Evolutionary conservation across 1,284 basidiomycete species (phyloP).

Genomic region (Ganoderma multipileum): DNA sequence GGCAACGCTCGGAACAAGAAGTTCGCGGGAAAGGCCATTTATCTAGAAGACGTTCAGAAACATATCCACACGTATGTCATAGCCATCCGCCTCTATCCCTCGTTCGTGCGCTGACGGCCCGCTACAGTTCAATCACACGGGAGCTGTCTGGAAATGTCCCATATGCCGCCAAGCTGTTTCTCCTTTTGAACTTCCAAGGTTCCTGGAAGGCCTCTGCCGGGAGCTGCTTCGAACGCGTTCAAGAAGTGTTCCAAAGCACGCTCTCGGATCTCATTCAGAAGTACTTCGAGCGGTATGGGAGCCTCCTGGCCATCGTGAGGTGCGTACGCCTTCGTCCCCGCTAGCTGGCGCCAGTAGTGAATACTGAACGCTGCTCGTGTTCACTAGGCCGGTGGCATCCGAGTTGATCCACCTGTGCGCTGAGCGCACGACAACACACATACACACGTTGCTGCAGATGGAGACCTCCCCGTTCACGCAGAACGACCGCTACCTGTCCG

Average conservation of each 20-base stretch:
- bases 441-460: conserved; percentile 33
- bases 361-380: neutral
- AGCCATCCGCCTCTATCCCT: neutral
- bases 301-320: conserved; percentile 39
- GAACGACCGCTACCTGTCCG: conserved; percentile 41
- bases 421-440: conserved; percentile 20
- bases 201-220: conserved; percentile 48
- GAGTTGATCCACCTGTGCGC: conserved; percentile 24
- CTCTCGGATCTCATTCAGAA: conserved; percentile 32
- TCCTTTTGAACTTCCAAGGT: conserved; percentile 47
- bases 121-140: conserved; percentile 51
- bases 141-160: conserved; percentile 59
- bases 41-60: conserved; percentile 31
- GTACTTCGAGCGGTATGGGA: conserved; percentile 41
- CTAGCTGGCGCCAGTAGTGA: neutral
- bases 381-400: conserved; percentile 10
- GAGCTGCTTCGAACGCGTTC: conserved; percentile 47
- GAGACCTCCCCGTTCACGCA: conserved; percentile 44
- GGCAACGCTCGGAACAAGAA: conserved; percentile 25
- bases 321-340: conserved; percentile 15
- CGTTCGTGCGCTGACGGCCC: neutral
- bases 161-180: conserved; percentile 51
- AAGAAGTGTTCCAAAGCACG: conserved; percentile 34
- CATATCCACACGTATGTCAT: conserved; percentile 32
- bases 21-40: conserved; percentile 19